Base-by-base conservation (phyloP, 306 rosid species). In the Vachellia collinsii region DNA sequence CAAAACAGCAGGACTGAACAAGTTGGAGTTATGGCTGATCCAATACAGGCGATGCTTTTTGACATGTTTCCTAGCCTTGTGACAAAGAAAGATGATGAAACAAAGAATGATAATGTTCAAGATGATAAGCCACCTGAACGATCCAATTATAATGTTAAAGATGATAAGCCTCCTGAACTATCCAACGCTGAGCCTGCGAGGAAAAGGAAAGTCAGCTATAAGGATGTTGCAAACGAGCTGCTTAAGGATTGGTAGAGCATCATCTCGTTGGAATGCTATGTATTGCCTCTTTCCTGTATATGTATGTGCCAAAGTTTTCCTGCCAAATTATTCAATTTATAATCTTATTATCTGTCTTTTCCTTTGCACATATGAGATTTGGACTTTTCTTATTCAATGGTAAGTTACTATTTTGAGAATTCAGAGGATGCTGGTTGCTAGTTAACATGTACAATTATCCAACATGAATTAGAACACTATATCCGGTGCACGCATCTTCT, bases 121-220 rank as follows among this genome's bases (percentile, higher is more conserved):
- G 89, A 67, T 61, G 87, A 84, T 69, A 87, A 88, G 81, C 85
- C 61, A 75, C 86, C 87, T 7, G 76, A 56, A 41, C 74, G 64
- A 19, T 54, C 70, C 63, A 85, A 83, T 37, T 78, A 19, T 54
- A 19, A n/a, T n/a, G 61, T 54, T 7, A 78, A 58, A 41, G 90
- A 68, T 61, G 89, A 84, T 69, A 87, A 88, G 80, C 86, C 65
- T 75, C 87, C 88, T 8, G 79, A 51, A 43, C 74, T 65, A 19
- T 56, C 75, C 67, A 85, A 80, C 22, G 78, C 81, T 65, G 87
- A 72, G 78, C 89, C 97, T 83, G 0, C 74, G 13, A 90, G 86
- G 92, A 91, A 90, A 86, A 93, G 85, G 89, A 95, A 89, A 81
- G 96, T 93, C 48, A 95, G 97, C 90, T 91, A 91, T 82, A 93